Percentiles rank a stretch among this genome's conserved stretches.
Conservation (phyloP, 2,329 filamentous ascomycete species). For the Alternaria conjuncta region DNA sequence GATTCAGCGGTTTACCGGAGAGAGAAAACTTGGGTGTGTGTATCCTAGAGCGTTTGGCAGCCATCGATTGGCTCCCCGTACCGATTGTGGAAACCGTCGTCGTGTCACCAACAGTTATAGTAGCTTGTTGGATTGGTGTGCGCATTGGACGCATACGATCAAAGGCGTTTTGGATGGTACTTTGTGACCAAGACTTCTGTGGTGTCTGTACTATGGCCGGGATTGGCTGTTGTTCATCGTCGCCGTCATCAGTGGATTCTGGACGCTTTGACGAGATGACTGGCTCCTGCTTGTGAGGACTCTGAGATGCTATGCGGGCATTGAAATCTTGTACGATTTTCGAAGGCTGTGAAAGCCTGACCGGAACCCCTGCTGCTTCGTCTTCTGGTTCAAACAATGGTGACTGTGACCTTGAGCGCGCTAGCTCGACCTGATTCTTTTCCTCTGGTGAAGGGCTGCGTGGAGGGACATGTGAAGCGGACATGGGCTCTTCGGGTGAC, state of each 20-base stretch:
- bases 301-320: slow-evolving; percentile 44
- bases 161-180: slow-evolving; percentile 65
- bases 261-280: slow-evolving; percentile 14
- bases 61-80: slow-evolving; percentile 48
- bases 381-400: slow-evolving; percentile 32
- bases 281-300: slow-evolving; percentile 26
- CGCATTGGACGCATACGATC: slow-evolving; percentile 70
- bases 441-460: slow-evolving; percentile 11
- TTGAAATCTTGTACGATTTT: slow-evolving; percentile 50
- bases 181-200: slow-evolving; percentile 42
- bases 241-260: slow-evolving; percentile 11
- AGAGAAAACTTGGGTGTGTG: slow-evolving; percentile 48
- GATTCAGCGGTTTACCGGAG: slow-evolving; percentile 34
- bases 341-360: slow-evolving; percentile 16
- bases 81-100: slow-evolving; percentile 72
- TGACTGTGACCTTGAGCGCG: slow-evolving; percentile 18
- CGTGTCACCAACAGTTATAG: slow-evolving; percentile 74
- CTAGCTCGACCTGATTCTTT: not conserved
- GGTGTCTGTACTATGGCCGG: slow-evolving; percentile 39
- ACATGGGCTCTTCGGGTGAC: slow-evolving; percentile 7
- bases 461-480: slow-evolving; percentile 1
- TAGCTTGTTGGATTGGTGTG: slow-evolving; percentile 68
- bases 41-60: slow-evolving; percentile 57
- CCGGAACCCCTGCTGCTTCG: slow-evolving; percentile 5
- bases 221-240: slow-evolving; percentile 32